Conservation (phyloP, 2,329 filamentous ascomycete species). For the Endocalyx cinctus region DNA sequence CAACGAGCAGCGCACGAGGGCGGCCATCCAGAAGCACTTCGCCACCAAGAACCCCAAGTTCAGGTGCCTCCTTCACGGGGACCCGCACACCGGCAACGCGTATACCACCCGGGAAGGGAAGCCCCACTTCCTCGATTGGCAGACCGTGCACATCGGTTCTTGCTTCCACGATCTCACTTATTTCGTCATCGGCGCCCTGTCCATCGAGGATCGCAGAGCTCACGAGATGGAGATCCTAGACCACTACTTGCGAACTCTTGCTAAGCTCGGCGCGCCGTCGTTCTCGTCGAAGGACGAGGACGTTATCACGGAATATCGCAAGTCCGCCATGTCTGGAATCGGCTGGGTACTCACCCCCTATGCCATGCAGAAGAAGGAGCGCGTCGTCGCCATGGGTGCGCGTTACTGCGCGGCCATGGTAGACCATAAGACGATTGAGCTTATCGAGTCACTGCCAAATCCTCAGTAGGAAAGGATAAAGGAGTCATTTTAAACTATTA, state of each 20-base stretch:
- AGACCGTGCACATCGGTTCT: slow-evolving; percentile 23
- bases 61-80: slow-evolving; percentile 24
- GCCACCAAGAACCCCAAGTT: slow-evolving; percentile 19
- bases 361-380: slow-evolving; percentile 25
- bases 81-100: slow-evolving; percentile 26
- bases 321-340: slow-evolving; percentile 22
- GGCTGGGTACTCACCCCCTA: slow-evolving; percentile 23
- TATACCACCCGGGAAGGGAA: slow-evolving; percentile 15
- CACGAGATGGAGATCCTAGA: slow-evolving; percentile 24
- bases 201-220: slow-evolving; percentile 22
- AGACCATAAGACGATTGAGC: slow-evolving; percentile 23
- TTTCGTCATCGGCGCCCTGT: slow-evolving; percentile 24
- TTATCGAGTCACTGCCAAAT: slow-evolving; percentile 15
- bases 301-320: slow-evolving; percentile 24
- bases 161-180: slow-evolving; percentile 34
- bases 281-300: slow-evolving; percentile 19
- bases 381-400: slow-evolving; percentile 20
- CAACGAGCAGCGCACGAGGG: slow-evolving; percentile 17
- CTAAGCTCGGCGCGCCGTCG: slow-evolving; percentile 11
- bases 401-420: slow-evolving; percentile 22
- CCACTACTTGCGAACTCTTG: slow-evolving; percentile 21
- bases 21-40: slow-evolving; percentile 19
- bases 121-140: slow-evolving; percentile 29
- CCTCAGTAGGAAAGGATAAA: too few species aligned
- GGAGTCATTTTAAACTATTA: too few species aligned